Evolutionary conservation across 2,329 filamentous ascomycete genomes (phyloP).

Genomic region (Botryotinia calthae): DNA sequence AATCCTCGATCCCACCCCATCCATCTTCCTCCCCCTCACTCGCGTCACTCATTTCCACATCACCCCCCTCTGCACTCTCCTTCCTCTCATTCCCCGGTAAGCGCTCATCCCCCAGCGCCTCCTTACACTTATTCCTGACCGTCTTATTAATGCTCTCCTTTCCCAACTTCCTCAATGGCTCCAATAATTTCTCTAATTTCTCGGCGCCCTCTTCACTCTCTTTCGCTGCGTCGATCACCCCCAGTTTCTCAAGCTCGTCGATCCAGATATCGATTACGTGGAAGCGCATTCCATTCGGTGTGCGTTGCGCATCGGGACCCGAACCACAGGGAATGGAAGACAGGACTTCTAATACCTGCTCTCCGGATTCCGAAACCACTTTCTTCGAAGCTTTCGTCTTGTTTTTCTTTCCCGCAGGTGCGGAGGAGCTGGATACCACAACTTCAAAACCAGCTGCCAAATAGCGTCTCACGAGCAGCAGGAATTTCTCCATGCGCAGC

Average conservation of each 20-base stretch:
- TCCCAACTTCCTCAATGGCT: slow-evolving; percentile 45
- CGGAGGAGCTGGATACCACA: slow-evolving; percentile 31
- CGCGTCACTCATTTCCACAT: slow-evolving; percentile 33
- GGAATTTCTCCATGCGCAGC: slow-evolving; percentile 86
- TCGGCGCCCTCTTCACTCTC: slow-evolving; percentile 40
- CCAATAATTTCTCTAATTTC: slow-evolving; percentile 42
- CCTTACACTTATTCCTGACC: slow-evolving; percentile 66
- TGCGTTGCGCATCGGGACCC: slow-evolving; percentile 37
- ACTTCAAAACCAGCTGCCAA: slow-evolving; percentile 65
- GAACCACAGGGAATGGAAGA: slow-evolving; percentile 41
- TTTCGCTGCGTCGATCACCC: slow-evolving; percentile 46
- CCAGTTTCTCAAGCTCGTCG: slow-evolving; percentile 78
- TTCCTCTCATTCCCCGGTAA: slow-evolving; percentile 58
- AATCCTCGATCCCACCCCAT: slow-evolving; percentile 39
- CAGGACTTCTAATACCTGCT: slow-evolving; percentile 48
- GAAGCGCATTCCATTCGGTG: slow-evolving; percentile 80
- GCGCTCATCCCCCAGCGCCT: slow-evolving; percentile 71
- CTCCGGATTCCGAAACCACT: not conserved
- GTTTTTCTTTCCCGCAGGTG: slow-evolving; percentile 38
- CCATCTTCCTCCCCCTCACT: slow-evolving; percentile 24
- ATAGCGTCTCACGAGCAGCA: slow-evolving; percentile 78
- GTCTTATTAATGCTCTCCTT: slow-evolving; percentile 63
- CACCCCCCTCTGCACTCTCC: not conserved
- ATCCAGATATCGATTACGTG: slow-evolving; percentile 90
- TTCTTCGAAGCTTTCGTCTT: slow-evolving; percentile 34